A percentile compares a stretch with the other conserved stretches of the same genome.
phyloP scores from a whole-genome alignment of 148 eudicot species.

The Vaccinium myrtillus region DNA sequence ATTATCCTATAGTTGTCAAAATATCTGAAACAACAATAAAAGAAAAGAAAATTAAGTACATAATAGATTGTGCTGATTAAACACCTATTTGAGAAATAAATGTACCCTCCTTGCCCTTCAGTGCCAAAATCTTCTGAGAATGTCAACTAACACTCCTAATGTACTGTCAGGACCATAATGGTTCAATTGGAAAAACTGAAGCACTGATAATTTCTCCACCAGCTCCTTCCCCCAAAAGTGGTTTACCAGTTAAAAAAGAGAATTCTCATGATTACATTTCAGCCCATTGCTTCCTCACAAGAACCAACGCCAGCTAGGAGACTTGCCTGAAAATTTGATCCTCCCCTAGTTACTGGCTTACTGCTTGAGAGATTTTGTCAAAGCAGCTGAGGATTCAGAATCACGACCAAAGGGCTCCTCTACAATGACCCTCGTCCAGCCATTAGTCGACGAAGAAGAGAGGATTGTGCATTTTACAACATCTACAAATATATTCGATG shows the following conservation, averaged over 20 bases:
- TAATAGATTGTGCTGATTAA: neutral
- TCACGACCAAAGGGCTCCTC: no score
- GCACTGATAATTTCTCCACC: slow-evolving; percentile 93
- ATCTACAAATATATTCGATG: no score
- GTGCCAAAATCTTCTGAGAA: slow-evolving; percentile 99
- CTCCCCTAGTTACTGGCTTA: slow-evolving; percentile 69
- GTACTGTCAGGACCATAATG: slow-evolving; percentile 96
- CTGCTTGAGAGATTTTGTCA: slow-evolving; percentile 77
- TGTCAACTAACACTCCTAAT: slow-evolving; percentile 89
- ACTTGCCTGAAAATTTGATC: slow-evolving; percentile 90
- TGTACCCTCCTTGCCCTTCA: slow-evolving; percentile 98
- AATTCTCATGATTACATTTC: neutral
- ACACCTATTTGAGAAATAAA: slow-evolving; percentile 9
- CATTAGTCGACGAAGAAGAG: no score
- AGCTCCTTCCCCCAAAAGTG: slow-evolving; percentile 97
- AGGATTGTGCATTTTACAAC: no score
- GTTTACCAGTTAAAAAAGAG: slow-evolving; percentile 58
- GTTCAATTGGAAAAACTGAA: slow-evolving; percentile 98
- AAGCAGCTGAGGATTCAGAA: slow-evolving; percentile 74
- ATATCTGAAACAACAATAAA: slow-evolving; percentile 47
- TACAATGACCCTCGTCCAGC: no score
- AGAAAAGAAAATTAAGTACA: slow-evolving; percentile 16
- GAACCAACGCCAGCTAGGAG: neutral
- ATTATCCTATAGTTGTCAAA: slow-evolving; percentile 91
- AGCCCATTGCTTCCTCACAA: neutral